Base-by-base conservation (phyloP, 73 alveolate species). In the Paramecium caudatum region DNA sequence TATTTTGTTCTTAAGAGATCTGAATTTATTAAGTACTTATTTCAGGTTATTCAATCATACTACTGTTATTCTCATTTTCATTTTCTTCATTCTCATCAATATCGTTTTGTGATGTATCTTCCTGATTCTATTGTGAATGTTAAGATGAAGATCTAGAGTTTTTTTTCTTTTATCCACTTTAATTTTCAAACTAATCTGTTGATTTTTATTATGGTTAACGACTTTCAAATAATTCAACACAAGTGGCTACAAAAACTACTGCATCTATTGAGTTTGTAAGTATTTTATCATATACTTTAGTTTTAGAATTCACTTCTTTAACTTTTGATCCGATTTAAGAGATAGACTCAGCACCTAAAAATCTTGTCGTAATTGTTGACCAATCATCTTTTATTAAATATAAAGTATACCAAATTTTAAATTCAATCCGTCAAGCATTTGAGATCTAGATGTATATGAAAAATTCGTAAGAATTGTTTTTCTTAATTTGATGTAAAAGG, bases 201-300 rank as follows among this genome's bases (percentile, higher is more conserved):
- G n/a, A n/a, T n/a, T 41, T 6, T 10, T 41, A 7, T 10, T 41
- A 6, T 41, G 49, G 49, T 7, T 41, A 7, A 41, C 6, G 6
- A 41, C 49, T 41, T 65, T 65, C 83, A 33, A 33, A 33, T 33
- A 65, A 13, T 10, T 65, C 83, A 15, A 65, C 83, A 65, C 83
- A 65, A 17, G 49, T 33, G 27, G 32, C 4, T 4, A 65, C 83
- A 65, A 65, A 65, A 9, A 36, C 16, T 10, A 65, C 50, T 25
- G 83, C 83, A 65, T 65, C 83, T 32, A 65, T 65, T 33, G 83
- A 65, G 8, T 65, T 65, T 3, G 83, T 65, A 15, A 65, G 39
- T 36, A 65, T 65, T 65, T 65, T 65, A 65, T 65, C 83, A 65
- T 65, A 65, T 13, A 65, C 83, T 16, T 65, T 65, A 13, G 83